Conservation (phyloP, 768 basidiomycete genomes). For the Hygrocybe coccinea region DNA sequence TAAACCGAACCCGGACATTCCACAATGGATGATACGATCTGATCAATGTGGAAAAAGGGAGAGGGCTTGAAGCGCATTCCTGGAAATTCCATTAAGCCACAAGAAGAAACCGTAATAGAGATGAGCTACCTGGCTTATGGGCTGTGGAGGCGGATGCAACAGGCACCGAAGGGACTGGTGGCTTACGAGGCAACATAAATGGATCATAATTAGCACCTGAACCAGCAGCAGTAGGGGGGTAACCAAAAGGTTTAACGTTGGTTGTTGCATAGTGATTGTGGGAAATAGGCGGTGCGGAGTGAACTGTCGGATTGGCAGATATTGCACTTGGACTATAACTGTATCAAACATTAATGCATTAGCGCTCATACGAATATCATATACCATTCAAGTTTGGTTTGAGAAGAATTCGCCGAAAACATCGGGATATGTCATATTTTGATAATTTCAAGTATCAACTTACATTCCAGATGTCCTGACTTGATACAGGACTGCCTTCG, state of each 20-base stretch:
- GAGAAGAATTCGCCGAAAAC: neutral
- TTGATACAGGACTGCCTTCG: constrained; percentile 61
- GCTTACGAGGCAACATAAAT: constrained; percentile 56
- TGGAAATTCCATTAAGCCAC: constrained; percentile 27
- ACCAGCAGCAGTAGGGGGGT: constrained; percentile 24
- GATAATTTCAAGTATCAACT: constrained; percentile 29
- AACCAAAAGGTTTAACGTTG: constrained; percentile 29
- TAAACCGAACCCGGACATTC: constrained; percentile 73
- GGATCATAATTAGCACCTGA: constrained; percentile 53
- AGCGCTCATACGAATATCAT: constrained; percentile 25
- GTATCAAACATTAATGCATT: neutral
- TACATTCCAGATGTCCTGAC: constrained; percentile 64
- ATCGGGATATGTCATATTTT: neutral
- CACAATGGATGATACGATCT: constrained; percentile 55
- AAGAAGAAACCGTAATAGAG: constrained; percentile 7
- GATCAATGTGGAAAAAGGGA: constrained; percentile 69
- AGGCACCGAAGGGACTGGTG: constrained; percentile 25
- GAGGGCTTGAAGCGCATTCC: constrained; percentile 76
- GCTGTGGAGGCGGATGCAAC: constrained; percentile 32
- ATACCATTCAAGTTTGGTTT: constrained; percentile 11
- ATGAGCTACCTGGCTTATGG: constrained; percentile 28
- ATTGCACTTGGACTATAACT: constrained; percentile 9
- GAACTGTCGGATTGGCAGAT: constrained; percentile 8
- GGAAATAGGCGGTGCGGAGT: constrained; percentile 5
- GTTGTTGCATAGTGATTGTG: constrained; percentile 8